Evolutionary conservation across 116 monocot species (phyloP).

Genomic region (Iris pallida): DNA sequence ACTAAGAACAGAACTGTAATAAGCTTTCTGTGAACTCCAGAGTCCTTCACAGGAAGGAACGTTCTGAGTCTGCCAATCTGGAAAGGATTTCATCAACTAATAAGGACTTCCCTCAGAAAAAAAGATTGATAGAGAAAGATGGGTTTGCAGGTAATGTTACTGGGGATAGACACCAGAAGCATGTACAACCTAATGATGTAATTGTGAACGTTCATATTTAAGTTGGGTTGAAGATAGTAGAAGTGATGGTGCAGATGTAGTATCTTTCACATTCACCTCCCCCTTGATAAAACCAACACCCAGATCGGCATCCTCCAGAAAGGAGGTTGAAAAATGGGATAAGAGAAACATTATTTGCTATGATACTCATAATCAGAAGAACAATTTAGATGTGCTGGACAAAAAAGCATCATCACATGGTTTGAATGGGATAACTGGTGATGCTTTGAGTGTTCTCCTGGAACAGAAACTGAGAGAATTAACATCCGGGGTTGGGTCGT

Average conservation of each 20-base stretch:
- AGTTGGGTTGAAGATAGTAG: constrained; percentile 39
- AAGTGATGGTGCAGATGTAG: constrained; percentile 59
- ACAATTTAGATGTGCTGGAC: constrained; percentile 10
- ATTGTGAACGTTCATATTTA: constrained; percentile 45
- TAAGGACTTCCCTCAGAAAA: constrained; percentile 59
- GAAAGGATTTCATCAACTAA: constrained; percentile 34
- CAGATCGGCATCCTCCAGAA: constrained; percentile 14
- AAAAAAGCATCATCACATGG: constrained; percentile 20
- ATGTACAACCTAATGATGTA: constrained; percentile 36
- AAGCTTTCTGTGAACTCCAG: constrained; percentile 31
- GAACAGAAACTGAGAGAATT: constrained; percentile 77
- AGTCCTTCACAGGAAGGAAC: constrained; percentile 28
- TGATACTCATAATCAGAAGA: constrained; percentile 21
- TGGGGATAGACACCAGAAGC: constrained; percentile 30
- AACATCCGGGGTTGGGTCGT: constrained; percentile 28
- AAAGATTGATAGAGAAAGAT: constrained; percentile 39
- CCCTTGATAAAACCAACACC: constrained; percentile 47
- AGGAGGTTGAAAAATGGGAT: constrained; percentile 28
- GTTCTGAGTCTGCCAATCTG: constrained; percentile 16
- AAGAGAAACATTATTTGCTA: constrained; percentile 11
- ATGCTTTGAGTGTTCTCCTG: constrained; percentile 64
- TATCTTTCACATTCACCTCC: constrained; percentile 91
- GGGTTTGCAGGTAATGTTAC: constrained; percentile 21
- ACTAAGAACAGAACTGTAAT: constrained; percentile 33
- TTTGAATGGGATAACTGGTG: constrained; percentile 43